phyloP scores from a whole-genome alignment of 2,329 filamentous ascomycete species.

The Beauveria bassiana region DNA sequence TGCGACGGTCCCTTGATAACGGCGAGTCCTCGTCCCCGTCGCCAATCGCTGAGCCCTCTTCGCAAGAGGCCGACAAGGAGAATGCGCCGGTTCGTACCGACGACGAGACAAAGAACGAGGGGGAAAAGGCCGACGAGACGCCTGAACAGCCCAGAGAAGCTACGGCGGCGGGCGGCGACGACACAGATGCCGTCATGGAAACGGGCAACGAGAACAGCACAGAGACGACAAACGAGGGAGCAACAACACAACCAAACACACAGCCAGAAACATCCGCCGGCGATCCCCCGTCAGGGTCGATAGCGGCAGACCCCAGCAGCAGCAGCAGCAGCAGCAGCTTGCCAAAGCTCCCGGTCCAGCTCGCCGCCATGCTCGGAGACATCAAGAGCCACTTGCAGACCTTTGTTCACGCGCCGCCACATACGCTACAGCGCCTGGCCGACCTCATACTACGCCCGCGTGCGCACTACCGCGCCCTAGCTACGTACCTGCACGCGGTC shows the following conservation, averaged over 20 bases:
- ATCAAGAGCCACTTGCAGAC: constrained; percentile 55
- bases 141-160: not conserved
- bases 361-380: constrained; percentile 53
- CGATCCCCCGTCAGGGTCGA: not conserved
- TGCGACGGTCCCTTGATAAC: constrained; percentile 20
- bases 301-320: constrained; percentile 22
- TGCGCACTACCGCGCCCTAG: constrained; percentile 71
- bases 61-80: constrained; percentile 61
- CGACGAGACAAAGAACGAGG: constrained; percentile 12
- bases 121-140: not conserved
- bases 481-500: constrained; percentile 81
- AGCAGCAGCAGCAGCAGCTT: constrained; percentile 17
- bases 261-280: not conserved
- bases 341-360: constrained; percentile 50
- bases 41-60: constrained; percentile 33
- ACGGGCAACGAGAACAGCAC: not conserved
- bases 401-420: constrained; percentile 72
- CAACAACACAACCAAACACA: not conserved
- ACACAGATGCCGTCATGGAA: constrained; percentile 16
- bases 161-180: not conserved
- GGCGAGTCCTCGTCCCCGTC: constrained; percentile 34
- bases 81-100: constrained; percentile 43
- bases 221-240: not conserved
- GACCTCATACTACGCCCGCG: constrained; percentile 75
- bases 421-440: constrained; percentile 85